Conservation (phyloP, 306 rosid genomes). For the Ormosia semicastrata region DNA sequence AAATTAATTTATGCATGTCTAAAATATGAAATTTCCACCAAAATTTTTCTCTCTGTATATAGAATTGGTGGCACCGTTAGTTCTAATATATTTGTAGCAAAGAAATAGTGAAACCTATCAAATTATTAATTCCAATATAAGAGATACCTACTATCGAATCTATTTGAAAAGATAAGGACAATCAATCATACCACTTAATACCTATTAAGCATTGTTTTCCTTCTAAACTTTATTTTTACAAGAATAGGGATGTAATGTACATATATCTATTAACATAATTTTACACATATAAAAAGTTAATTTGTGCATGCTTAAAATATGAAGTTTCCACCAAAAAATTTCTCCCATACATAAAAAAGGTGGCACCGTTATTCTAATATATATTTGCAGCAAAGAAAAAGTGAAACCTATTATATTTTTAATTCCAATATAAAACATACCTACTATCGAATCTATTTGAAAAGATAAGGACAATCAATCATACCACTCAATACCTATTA, state of each 20-base stretch:
- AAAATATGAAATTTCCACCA: no score
- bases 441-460: conserved; percentile 35
- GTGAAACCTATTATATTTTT: not conserved
- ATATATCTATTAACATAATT: no score
- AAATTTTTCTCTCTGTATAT: no score
- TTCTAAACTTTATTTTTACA: not conserved
- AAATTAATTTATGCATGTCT: no score
- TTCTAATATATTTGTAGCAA: not conserved
- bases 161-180: conserved; percentile 36
- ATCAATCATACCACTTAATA: conserved; percentile 34
- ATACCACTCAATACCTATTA: conserved; percentile 10
- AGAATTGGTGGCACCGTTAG: not conserved
- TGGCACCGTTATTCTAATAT: not conserved
- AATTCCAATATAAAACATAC: conserved; percentile 1
- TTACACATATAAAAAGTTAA: no score
- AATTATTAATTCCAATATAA: not conserved
- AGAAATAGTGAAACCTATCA: conserved; percentile 12
- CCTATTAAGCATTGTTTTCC: not conserved
- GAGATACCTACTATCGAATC: conserved; percentile 26
- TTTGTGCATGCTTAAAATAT: no score
- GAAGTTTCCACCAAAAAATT: no score
- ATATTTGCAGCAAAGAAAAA: not conserved
- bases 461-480: conserved; percentile 40
- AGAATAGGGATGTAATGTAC: not conserved
- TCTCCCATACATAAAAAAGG: not conserved